Conservation (phyloP, 345 rosid genomes). For the Lepidium sativum region DNA sequence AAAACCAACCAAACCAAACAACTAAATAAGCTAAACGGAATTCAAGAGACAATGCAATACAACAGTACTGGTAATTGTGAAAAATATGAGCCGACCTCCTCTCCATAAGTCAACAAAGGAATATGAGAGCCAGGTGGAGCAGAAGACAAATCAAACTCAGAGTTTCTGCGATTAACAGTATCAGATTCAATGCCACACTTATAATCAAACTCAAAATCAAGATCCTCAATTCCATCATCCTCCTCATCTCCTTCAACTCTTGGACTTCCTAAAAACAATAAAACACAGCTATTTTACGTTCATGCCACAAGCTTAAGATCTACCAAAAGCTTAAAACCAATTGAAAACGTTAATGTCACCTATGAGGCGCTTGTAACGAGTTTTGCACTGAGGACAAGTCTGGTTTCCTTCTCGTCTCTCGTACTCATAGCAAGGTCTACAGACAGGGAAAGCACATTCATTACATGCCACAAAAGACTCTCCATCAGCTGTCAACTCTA, state of each 20-base stretch:
- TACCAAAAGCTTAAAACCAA: background rate
- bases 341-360: constrained; percentile 27
- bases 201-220: constrained; percentile 61
- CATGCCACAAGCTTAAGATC: background rate
- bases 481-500: constrained; percentile 55
- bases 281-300: background rate
- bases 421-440: constrained; percentile 84
- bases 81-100: constrained; percentile 43
- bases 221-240: constrained; percentile 66
- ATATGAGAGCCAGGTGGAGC: constrained; percentile 43
- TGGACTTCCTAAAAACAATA: constrained; percentile 42
- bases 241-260: constrained; percentile 86
- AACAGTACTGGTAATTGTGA: background rate
- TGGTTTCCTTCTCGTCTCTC: constrained; percentile 94
- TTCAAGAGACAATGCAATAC: background rate
- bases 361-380: constrained; percentile 78
- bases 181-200: constrained; percentile 32
- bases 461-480: constrained; percentile 94
- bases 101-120: constrained; percentile 62
- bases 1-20: background rate
- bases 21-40: background rate
- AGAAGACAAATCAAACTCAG: constrained; percentile 48
- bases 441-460: constrained; percentile 96
- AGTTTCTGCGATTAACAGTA: constrained; percentile 41
- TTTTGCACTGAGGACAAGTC: constrained; percentile 90